Percentiles rank a stretch among this genome's conserved stretches.
Conservation (phyloP, 345 rosid genomes). For the Gynandropsis gynandra region DNA sequence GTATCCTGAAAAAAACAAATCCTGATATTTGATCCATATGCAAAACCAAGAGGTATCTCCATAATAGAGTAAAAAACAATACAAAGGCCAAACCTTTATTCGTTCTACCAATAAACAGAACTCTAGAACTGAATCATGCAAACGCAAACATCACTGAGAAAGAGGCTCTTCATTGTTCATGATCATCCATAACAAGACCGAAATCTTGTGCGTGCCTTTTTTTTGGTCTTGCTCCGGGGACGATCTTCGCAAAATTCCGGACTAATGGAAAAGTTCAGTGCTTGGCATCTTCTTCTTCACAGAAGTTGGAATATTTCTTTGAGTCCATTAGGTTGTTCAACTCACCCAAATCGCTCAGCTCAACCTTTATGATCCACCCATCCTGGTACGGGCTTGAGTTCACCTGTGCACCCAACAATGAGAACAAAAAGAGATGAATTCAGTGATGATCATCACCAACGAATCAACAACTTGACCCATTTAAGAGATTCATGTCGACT, state of each 20-base stretch:
- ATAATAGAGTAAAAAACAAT: neutral
- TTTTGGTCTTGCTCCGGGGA: neutral
- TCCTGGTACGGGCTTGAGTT: slow-evolving; percentile 71
- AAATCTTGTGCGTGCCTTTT: neutral
- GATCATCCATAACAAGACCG: neutral
- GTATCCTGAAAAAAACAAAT: no score
- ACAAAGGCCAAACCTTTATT: slow-evolving; percentile 5
- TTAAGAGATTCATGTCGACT: neutral
- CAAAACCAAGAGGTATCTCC: no score
- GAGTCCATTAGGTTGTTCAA: slow-evolving; percentile 67
- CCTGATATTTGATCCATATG: no score
- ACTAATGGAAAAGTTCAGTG: slow-evolving; percentile 35
- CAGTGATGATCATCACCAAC: neutral
- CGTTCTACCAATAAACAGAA: slow-evolving; percentile 21
- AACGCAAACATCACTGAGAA: neutral
- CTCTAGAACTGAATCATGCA: neutral
- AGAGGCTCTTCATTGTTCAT: slow-evolving; percentile 8
- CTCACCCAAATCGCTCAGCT: slow-evolving; percentile 46
- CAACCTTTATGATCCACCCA: slow-evolving; percentile 92
- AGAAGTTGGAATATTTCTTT: slow-evolving; percentile 70
- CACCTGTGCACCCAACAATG: slow-evolving; percentile 35
- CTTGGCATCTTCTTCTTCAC: slow-evolving; percentile 89
- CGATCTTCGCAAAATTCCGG: neutral
- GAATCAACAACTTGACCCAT: slow-evolving; percentile 2
- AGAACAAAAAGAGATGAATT: neutral